These are phyloP conservation scores for Marchantia paleacea DNA, from an alignment of 225 moss, liverwort and hornwort species.

Conservation along the genomic window DNA sequence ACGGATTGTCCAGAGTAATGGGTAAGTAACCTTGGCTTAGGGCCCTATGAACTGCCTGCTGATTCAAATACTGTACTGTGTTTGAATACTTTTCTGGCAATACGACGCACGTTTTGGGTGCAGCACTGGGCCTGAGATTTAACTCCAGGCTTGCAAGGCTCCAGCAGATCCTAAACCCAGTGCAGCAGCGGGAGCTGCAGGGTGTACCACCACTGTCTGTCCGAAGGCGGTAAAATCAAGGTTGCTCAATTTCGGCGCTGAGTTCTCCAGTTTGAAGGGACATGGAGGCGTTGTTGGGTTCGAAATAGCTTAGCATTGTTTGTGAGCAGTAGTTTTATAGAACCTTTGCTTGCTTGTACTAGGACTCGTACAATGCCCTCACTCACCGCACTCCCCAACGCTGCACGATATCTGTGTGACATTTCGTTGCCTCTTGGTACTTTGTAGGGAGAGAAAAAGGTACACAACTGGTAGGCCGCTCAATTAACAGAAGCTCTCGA, in stretches of 20 bases:
- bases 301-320: neutral
- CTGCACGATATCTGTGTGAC: neutral
- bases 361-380: neutral
- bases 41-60: too few relatives aligned
- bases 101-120: neutral
- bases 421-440: neutral
- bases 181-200: neutral
- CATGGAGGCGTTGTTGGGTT: neutral
- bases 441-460: neutral
- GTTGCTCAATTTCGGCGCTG: neutral
- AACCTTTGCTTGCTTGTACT: too few relatives aligned
- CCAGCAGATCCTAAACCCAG: neutral
- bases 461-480: neutral
- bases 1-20: neutral
- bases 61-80: too few relatives aligned
- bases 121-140: neutral
- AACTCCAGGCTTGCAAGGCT: neutral
- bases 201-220: neutral
- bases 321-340: neutral
- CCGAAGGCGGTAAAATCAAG: neutral
- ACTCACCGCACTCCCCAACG: neutral
- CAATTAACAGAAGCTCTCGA: neutral
- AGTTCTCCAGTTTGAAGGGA: neutral
- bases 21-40: neutral
- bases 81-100: neutral